Base-by-base conservation (phyloP, 495 filamentous ascomycete genomes). In the Hamigera avellanea region DNA sequence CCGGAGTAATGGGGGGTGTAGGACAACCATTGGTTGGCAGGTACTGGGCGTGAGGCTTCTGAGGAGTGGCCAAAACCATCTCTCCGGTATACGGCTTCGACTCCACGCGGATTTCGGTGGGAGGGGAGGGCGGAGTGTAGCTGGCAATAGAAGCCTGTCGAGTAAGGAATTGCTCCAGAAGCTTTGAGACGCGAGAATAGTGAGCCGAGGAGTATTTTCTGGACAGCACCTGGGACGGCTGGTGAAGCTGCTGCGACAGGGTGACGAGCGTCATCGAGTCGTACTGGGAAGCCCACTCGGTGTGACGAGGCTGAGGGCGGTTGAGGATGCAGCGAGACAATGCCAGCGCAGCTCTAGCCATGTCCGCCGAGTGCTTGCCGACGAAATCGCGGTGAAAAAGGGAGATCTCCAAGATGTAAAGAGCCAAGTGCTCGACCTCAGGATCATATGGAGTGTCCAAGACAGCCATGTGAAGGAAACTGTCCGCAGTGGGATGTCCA, bases 381-480 rank as follows among this genome's bases (percentile, higher is more conserved):
- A 99, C 86, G 50, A 96, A 96, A 37, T 96, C 93, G 48, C 86
- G 81, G 62, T 95, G 86, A 66, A 93, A 99, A 29, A 96, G 64
- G 17, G 87, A 85, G 48, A 95, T 86, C 61, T 99, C 91, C 45
- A 82, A 75, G 31, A 99, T 79, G 66, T 95, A 99, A 36, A 82
- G 71, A 12, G 91, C 77, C 82, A 96, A 88, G 53, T 94, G 83
- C 61, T 95, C 84, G 17, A 93, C 80, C 58, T 96, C 87, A 19
- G 75, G 67, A 59, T 93, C 86, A 49, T 72, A 75, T 5, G 54
- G 49, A 28, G 62, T 58, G 40, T 86, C 81, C 43, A 82, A 60
- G 37, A 80, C 75, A 16, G 69, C 66, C 40, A 94, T 54, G 45
- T 93, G 80, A 27, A 95, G 70, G 62, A 95, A 99, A 52, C 74